A percentile compares a stretch with the other conserved stretches of the same genome.
Evolutionary conservation across 1,284 basidiomycete genomes (phyloP).

Genomic region (Irpex rosettiformis): DNA sequence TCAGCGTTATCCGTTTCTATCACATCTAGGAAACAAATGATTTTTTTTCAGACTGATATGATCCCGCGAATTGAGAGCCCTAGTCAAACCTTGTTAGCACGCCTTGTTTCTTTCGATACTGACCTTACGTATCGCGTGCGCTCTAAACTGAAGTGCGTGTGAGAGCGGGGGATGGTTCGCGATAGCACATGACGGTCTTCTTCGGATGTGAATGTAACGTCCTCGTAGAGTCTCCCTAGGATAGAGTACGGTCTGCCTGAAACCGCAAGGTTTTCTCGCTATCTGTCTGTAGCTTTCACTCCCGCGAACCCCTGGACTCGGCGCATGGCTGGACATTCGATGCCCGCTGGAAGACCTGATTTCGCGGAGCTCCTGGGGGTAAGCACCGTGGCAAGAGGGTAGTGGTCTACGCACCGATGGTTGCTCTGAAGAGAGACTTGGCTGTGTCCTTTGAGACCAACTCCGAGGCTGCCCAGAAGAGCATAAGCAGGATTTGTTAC

Average conservation of each 20-base stretch:
- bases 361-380: background rate
- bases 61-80: background rate
- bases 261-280: background rate
- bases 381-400: background rate
- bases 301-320: background rate
- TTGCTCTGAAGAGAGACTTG: background rate
- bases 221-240: background rate
- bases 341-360: background rate
- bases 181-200: background rate
- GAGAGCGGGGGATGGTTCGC: background rate
- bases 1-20: too few species aligned
- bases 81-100: background rate
- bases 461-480: too few species aligned
- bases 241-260: background rate
- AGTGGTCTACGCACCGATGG: background rate
- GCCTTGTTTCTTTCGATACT: background rate
- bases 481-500: too few species aligned
- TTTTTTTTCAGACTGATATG: background rate
- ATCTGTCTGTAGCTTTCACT: background rate
- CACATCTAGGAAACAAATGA: too few species aligned
- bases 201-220: background rate
- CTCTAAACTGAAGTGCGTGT: background rate
- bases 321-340: background rate
- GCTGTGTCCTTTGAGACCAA: too few species aligned
- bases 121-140: background rate